Conservation (phyloP, 2,329 filamentous ascomycete genomes). For the Sordariomycetes sp. region DNA sequence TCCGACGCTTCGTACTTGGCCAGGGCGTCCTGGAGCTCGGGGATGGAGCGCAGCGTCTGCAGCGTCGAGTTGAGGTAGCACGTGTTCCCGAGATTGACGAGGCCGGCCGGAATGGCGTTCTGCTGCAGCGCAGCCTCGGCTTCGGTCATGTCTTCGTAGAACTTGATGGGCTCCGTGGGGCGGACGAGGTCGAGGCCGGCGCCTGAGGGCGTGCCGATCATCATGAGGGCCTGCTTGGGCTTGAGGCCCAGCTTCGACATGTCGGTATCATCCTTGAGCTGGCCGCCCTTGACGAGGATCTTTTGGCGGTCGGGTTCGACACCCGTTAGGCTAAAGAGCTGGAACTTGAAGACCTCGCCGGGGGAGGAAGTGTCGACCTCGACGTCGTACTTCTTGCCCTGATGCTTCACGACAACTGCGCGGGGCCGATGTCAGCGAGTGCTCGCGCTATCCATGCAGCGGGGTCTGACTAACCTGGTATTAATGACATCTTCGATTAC, state of each 20-base stretch:
- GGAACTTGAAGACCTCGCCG: constrained; percentile 90
- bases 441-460: constrained; percentile 10
- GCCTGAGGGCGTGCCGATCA: constrained; percentile 82
- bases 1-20: constrained; percentile 37
- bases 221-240: constrained; percentile 77
- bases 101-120: constrained; percentile 74
- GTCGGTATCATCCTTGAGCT: constrained; percentile 89
- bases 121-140: constrained; percentile 74
- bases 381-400: constrained; percentile 89
- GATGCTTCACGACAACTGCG: constrained; percentile 82
- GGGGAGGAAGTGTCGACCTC: constrained; percentile 75
- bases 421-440: background rate
- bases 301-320: constrained; percentile 96
- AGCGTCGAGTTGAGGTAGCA: constrained; percentile 97
- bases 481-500: background rate
- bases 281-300: constrained; percentile 83
- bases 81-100: constrained; percentile 91
- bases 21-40: constrained; percentile 77
- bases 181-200: constrained; percentile 47
- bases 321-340: constrained; percentile 87
- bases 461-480: background rate
- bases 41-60: constrained; percentile 79
- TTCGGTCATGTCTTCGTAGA: constrained; percentile 95
- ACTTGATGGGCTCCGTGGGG: constrained; percentile 73
- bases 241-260: constrained; percentile 77